These are phyloP conservation scores for Dipodascus albidus DNA, from an alignment of 805 yeast species.

Conservation along the genomic window DNA sequence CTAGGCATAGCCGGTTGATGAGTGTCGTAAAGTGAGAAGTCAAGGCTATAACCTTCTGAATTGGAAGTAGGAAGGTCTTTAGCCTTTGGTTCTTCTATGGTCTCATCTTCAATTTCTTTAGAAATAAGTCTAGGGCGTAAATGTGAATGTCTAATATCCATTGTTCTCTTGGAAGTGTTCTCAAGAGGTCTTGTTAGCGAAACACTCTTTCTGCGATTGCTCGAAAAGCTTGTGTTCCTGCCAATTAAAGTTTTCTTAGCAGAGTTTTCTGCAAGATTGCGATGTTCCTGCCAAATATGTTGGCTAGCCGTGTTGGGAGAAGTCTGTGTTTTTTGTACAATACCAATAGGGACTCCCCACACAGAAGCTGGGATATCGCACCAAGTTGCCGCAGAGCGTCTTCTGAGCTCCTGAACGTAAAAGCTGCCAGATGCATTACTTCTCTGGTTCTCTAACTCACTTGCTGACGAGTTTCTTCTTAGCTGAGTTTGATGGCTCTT, in stretches of 20 bases:
- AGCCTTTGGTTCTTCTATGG: not conserved
- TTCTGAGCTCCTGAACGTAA: constrained; percentile 21
- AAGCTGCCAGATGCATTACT: constrained; percentile 14
- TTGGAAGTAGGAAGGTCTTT: not conserved
- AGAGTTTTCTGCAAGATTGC: not conserved
- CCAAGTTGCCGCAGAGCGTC: constrained; percentile 20
- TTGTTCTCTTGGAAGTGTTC: constrained; percentile 3
- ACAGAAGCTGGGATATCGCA: constrained; percentile 17
- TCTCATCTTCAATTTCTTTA: constrained; percentile 58
- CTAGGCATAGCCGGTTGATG: not conserved
- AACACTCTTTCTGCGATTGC: not conserved
- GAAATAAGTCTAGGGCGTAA: constrained; percentile 54
- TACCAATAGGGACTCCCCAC: constrained; percentile 24
- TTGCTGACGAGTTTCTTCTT: not conserved
- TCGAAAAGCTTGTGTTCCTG: not conserved
- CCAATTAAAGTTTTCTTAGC: not conserved
- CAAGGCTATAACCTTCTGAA: not conserved
- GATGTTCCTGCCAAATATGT: constrained; percentile 15
- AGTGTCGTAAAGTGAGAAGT: not conserved
- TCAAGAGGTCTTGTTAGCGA: not conserved
- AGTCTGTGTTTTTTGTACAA: constrained; percentile 7
- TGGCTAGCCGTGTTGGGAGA: constrained; percentile 9
- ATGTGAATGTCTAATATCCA: constrained; percentile 29
- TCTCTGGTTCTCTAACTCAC: not conserved
- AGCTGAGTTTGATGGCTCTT: not conserved